Evolutionary conservation across 176 grass and related monocot species (phyloP), one percentile per base, ranked within the genome.

Genomic region (Puya raimondii): DNA sequence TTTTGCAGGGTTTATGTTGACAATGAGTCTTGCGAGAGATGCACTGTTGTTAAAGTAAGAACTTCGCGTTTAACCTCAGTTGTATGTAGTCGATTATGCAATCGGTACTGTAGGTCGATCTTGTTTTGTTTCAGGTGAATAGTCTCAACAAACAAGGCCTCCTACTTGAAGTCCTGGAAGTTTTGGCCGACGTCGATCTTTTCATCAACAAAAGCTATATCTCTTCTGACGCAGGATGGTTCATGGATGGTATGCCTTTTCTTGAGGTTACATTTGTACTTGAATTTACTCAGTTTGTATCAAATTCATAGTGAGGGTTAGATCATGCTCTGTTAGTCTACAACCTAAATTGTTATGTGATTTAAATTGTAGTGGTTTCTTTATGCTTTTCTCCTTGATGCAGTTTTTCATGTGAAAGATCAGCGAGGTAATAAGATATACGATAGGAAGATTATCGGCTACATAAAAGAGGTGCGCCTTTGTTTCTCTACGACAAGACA

Each of bases 331-430:
- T 26, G 25, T 26, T 26, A 26, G 25, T 26, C 25, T 26, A 26
- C 25, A 26, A 26, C 25, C 25, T 26, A 12, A 48, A 14, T 67
- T 26, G 16, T 57, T n/a, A 6, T 57, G 53, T 29, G 51, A 73
- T 1, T 9, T 74, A 10, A 63, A 10, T 23, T 4, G 17, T 5
- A 64, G 2, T 11, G 9, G 13, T 66, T 49, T 66, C 22, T 58
- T 67, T 47, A 21, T 73, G 50, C 21, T 52, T 16, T 29, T 27
- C 48, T 53, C 12, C 69, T 49, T 20, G 12, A 69, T 77, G 33
- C 76, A 83, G 85, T 87, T 18, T 87, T 87, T 64, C 85, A 83
- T 80, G 85, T 83, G 47, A 83, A 80, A 83, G 80, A 87, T 80
- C 80, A 80, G 53, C 51, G 68, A 49, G 76, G 85, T 75, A 80